Percentiles rank a stretch among this genome's conserved stretches.
phyloP scores from a whole-genome alignment of 345 rosid genomes.

The Odontarrhena argentea region DNA sequence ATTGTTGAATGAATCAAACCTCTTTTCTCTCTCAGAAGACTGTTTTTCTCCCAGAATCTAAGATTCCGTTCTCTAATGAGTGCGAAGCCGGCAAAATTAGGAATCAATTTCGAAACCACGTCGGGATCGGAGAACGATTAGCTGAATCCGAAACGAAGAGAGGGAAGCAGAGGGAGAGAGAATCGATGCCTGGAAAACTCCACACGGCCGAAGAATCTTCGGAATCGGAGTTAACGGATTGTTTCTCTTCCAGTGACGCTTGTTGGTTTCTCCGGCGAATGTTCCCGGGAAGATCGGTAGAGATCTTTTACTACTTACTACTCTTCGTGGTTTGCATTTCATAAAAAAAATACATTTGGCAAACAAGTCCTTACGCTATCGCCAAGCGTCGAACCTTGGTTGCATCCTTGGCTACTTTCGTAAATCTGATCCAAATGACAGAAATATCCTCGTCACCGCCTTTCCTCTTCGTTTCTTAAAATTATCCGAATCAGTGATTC shows the following conservation, averaged over 20 bases:
- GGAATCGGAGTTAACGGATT: constrained; percentile 23
- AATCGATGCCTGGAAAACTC: constrained; percentile 9
- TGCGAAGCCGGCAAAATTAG: background rate
- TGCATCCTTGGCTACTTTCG: background rate
- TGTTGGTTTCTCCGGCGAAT: constrained; percentile 28
- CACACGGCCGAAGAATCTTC: background rate
- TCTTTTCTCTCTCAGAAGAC: constrained; percentile 8
- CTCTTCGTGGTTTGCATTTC: constrained; percentile 30
- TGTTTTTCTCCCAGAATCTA: background rate
- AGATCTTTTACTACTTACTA: constrained; percentile 9
- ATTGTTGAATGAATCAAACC: constrained; percentile 38
- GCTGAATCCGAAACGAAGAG: constrained; percentile 16
- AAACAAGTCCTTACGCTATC: constrained; percentile 6
- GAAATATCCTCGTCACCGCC: constrained; percentile 30
- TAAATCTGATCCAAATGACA: constrained; percentile 21
- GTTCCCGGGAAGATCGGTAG: constrained; percentile 28
- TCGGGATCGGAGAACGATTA: constrained; percentile 24
- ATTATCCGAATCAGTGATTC: constrained; percentile 19
- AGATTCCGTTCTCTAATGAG: constrained; percentile 13
- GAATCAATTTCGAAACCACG: constrained; percentile 19
- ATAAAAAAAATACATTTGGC: constrained; percentile 11
- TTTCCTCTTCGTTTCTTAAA: background rate
- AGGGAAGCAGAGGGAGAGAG: background rate
- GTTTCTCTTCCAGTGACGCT: constrained; percentile 25
- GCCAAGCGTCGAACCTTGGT: constrained; percentile 35